phyloP scores from a whole-genome alignment of 495 filamentous ascomycete genomes.

The Lophiostoma macrostomum region DNA sequence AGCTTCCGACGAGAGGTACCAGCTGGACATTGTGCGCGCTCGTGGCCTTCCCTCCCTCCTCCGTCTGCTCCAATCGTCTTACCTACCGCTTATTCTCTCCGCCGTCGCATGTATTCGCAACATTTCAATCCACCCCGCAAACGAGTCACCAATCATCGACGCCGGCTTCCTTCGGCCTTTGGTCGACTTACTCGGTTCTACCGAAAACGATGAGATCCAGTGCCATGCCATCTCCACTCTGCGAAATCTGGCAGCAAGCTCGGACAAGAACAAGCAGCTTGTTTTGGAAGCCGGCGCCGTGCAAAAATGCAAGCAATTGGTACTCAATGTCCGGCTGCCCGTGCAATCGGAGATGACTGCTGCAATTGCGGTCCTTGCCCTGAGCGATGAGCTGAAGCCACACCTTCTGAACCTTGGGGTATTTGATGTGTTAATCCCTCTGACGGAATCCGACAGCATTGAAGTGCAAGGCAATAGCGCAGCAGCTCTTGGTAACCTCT shows the following conservation, averaged over 20 bases:
- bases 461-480: slow-evolving; percentile 99
- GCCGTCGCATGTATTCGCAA: slow-evolving; percentile 98
- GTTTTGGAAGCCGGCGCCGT: slow-evolving; percentile 95
- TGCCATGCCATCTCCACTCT: slow-evolving; percentile 98
- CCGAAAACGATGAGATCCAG: slow-evolving; percentile 97
- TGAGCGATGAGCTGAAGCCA: slow-evolving; percentile 93
- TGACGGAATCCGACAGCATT: slow-evolving; percentile 91
- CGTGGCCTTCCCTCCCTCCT: slow-evolving; percentile 80
- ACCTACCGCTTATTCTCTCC: slow-evolving; percentile 91
- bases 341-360: slow-evolving; percentile 99
- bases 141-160: slow-evolving; percentile 99
- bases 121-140: slow-evolving; percentile 97
- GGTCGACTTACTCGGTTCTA: slow-evolving; percentile 89
- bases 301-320: slow-evolving; percentile 96
- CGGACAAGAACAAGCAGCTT: slow-evolving; percentile 93
- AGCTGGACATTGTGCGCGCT: slow-evolving; percentile 91
- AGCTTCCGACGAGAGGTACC: slow-evolving; percentile 97
- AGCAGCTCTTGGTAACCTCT: slow-evolving; percentile 90
- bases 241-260: slow-evolving; percentile 91
- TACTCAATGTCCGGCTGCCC: slow-evolving; percentile 85
- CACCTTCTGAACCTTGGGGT: slow-evolving; percentile 90
- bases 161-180: slow-evolving; percentile 91
- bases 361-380: slow-evolving; percentile 92
- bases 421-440: slow-evolving; percentile 92
- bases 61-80: slow-evolving; percentile 86